These are phyloP conservation scores for Rubus parviflorus DNA, from an alignment of 306 rosid genomes.

Conservation along the genomic window DNA sequence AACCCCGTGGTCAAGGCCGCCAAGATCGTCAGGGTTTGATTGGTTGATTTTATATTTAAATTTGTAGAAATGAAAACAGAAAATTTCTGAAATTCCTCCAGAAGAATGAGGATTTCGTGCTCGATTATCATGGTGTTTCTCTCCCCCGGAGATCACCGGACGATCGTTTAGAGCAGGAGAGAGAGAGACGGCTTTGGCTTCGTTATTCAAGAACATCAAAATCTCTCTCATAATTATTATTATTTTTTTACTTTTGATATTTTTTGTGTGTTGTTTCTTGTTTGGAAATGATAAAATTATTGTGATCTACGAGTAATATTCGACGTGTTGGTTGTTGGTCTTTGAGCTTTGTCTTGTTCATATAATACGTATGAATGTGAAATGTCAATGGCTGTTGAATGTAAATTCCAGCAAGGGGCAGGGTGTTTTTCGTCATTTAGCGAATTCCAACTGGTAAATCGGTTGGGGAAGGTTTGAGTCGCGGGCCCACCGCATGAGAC, in stretches of 20 bases:
- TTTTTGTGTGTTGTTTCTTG: constrained; percentile 1
- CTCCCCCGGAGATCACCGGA: constrained; percentile 30
- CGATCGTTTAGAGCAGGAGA: constrained; percentile 9
- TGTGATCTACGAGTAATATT: constrained; percentile 35
- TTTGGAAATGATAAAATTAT: constrained; percentile 48
- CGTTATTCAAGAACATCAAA: constrained; percentile 27
- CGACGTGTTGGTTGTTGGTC: not conserved
- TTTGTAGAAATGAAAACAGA: constrained; percentile 22
- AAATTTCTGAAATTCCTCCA: constrained; percentile 5
- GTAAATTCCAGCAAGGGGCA: constrained; percentile 9
- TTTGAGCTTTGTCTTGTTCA: too few relatives aligned
- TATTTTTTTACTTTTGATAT: constrained; percentile 13
- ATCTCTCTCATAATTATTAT: constrained; percentile 54
- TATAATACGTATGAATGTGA: too few relatives aligned
- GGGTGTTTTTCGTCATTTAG: constrained; percentile 29
- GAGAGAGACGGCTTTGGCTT: constrained; percentile 22
- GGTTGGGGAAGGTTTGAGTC: constrained; percentile 31
- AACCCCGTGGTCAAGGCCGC: constrained; percentile 88
- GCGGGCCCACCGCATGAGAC: constrained; percentile 21
- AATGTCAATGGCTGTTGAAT: not conserved
- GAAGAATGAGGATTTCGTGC: constrained; percentile 20
- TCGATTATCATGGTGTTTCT: constrained; percentile 33
- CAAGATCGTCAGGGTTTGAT: constrained; percentile 82
- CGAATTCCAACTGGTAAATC: constrained; percentile 34
- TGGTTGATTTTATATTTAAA: not conserved